A percentile compares a stretch with the other conserved stretches of the same genome.
These are phyloP conservation scores for Schizopora paradoxa DNA, from an alignment of 1,284 basidiomycete genomes.

Conservation along the genomic window DNA sequence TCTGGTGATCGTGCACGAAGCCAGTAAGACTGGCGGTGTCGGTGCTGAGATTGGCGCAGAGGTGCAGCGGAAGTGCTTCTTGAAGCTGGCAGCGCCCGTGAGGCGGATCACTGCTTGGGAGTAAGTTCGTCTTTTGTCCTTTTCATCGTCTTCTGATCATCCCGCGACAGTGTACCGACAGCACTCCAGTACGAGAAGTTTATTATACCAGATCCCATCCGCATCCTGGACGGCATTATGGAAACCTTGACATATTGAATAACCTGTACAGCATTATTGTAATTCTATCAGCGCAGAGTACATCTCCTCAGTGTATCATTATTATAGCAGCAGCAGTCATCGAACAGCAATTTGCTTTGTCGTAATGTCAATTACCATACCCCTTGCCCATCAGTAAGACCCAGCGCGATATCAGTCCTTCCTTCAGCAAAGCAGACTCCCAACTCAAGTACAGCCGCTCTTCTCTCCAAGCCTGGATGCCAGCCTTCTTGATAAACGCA, in stretches of 20 bases:
- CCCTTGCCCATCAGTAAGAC: slow-evolving; percentile 24
- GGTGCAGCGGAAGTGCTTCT: slow-evolving; percentile 80
- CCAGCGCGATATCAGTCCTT: slow-evolving; percentile 35
- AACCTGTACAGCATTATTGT: background rate
- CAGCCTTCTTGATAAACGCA: slow-evolving; percentile 30
- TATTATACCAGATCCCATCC: slow-evolving; percentile 80
- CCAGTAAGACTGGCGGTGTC: slow-evolving; percentile 78
- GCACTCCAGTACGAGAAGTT: slow-evolving; percentile 87
- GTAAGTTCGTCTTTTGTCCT: slow-evolving; percentile 47
- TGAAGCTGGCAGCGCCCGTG: slow-evolving; percentile 85
- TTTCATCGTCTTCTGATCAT: slow-evolving; percentile 13
- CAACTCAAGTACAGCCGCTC: slow-evolving; percentile 43
- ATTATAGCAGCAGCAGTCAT: background rate
- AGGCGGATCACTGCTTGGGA: slow-evolving; percentile 87
- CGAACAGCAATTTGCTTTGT: slow-evolving; percentile 22
- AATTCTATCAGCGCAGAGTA: background rate
- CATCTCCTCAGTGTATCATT: slow-evolving; percentile 3
- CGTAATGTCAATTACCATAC: slow-evolving; percentile 19
- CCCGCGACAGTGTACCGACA: slow-evolving; percentile 59
- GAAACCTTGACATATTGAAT: slow-evolving; percentile 74
- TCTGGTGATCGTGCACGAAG: slow-evolving; percentile 88
- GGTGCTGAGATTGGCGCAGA: slow-evolving; percentile 86
- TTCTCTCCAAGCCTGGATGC: slow-evolving; percentile 41
- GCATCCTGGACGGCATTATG: slow-evolving; percentile 78
- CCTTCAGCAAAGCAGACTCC: slow-evolving; percentile 46